Percentiles rank a stretch among this genome's conserved stretches.
These are phyloP conservation scores for Xylaria bambusicola DNA, from an alignment of 495 filamentous ascomycete genomes.

Conservation along the genomic window DNA sequence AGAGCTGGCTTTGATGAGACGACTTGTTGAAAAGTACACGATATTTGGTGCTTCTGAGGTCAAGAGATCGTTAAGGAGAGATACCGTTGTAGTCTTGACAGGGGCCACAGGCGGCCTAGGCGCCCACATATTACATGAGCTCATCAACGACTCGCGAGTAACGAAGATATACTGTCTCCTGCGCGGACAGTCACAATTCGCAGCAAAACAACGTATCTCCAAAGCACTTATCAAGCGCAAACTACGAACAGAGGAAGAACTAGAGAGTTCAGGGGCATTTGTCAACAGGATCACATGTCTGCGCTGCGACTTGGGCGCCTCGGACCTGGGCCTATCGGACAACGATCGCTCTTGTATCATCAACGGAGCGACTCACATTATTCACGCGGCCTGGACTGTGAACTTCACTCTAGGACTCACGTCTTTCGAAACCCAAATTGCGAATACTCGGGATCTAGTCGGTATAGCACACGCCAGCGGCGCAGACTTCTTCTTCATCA, in stretches of 20 bases:
- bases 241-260: conserved; percentile 4
- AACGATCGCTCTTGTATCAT: conserved; percentile 37
- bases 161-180: conserved; percentile 56
- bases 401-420: conserved; percentile 62
- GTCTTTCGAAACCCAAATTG: conserved; percentile 58
- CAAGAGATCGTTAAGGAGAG: conserved; percentile 19
- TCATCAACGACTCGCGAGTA: conserved; percentile 44
- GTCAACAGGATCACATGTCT: conserved; percentile 21
- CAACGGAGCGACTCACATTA: conserved; percentile 47
- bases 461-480: conserved; percentile 49
- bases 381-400: conserved; percentile 69
- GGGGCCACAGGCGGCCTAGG: conserved; percentile 63
- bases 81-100: conserved; percentile 48
- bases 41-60: background rate
- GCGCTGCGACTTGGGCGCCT: conserved; percentile 36
- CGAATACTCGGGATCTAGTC: conserved; percentile 54
- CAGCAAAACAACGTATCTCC: conserved; percentile 43
- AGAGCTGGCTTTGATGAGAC: conserved; percentile 16
- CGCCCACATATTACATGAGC: conserved; percentile 49
- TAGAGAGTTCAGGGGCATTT: background rate
- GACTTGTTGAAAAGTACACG: conserved; percentile 18
- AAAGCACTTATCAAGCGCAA: conserved; percentile 43
- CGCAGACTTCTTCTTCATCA: conserved; percentile 54
- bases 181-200: conserved; percentile 37
- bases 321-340: conserved; percentile 46